phyloP scores from a whole-genome alignment of 1,284 basidiomycete species.

The Ceratobasidium sp. region DNA sequence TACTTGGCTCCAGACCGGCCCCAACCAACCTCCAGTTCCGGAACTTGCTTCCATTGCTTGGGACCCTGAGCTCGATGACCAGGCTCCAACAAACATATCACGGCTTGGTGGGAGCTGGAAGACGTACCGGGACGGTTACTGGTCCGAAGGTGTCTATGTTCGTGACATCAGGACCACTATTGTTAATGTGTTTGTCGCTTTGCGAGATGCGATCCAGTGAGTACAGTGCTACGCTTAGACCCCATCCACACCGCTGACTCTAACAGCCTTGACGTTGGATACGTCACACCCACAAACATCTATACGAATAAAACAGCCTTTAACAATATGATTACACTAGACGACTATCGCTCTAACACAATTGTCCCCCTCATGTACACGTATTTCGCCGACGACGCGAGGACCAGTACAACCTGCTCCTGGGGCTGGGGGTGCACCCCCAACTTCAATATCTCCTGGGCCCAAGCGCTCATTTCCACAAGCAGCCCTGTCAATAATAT shows the following conservation, averaged over 20 bases:
- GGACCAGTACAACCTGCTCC: slow-evolving; percentile 3
- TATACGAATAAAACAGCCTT: neutral
- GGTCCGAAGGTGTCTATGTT: neutral
- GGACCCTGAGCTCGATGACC: neutral
- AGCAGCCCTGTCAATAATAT: slow-evolving; percentile 5
- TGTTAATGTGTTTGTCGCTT: slow-evolving; percentile 5
- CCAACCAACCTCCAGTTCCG: neutral
- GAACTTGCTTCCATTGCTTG: neutral
- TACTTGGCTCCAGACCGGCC: neutral
- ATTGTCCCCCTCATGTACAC: neutral
- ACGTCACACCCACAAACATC: slow-evolving; percentile 11
- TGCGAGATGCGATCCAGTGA: slow-evolving; percentile 31
- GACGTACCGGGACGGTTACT: slow-evolving; percentile 9
- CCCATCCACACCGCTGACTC: neutral
- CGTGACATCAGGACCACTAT: neutral
- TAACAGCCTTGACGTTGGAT: slow-evolving; percentile 1
- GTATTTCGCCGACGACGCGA: neutral
- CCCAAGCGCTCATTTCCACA: slow-evolving; percentile 5
- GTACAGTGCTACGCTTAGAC: neutral
- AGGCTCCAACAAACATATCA: neutral
- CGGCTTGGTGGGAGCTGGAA: neutral
- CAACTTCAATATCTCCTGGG: slow-evolving; percentile 38
- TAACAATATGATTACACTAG: neutral
- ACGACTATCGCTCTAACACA: neutral
- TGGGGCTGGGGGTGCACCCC: slow-evolving; percentile 22